Evolutionary conservation across 177 flowering plant genomes (phyloP), one percentile per base, ranked within the genome.

Genomic region (Vitis hybrid): DNA sequence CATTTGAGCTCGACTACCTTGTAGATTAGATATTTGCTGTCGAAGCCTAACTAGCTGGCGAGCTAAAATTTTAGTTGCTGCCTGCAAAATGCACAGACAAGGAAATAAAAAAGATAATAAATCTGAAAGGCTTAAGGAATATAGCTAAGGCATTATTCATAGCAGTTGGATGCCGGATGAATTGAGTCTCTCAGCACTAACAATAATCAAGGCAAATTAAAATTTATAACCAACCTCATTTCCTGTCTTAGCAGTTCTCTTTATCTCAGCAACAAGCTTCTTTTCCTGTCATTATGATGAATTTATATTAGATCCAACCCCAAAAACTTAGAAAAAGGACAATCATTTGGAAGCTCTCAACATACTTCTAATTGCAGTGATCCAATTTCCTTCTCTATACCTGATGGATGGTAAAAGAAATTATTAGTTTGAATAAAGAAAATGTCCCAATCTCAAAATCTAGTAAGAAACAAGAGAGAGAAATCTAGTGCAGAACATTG

Each of bases 1-100:
- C 81, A 87, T 85, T 83, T 85, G 91, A 69, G 89, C 91, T 71
- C 88, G 81, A 71, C 91, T 85, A 27, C 86, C 80, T 74, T 87
- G 91, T 67, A 87, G 83, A 59, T 85, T 87, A 46, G 84, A 69
- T 71, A 87, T 87, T 58, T 86, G 88, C 61, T 87, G 87, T 66
- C 88, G 79, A 49, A 87, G 84, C 78, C 90, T 79, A 58, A 87
- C 69, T 57, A 86, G 81, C 63, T 87, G 91, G 61, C 80, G 83
- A 41, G 87, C 79, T 18, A 83, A 53, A 77, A 75, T 65, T 77
- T 81, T 81, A 58, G 87, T 81, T 4, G 87, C 87, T 35, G 77
- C 75, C 87, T 84, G 75, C 20, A 75, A 5, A 32, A 64, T 20
- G 50, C 35, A 60, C 41, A 46, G 1, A 27, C n/a, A 51, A 24